phyloP scores from a whole-genome alignment of 805 yeast species.

The Martiniozyma abietophila region DNA sequence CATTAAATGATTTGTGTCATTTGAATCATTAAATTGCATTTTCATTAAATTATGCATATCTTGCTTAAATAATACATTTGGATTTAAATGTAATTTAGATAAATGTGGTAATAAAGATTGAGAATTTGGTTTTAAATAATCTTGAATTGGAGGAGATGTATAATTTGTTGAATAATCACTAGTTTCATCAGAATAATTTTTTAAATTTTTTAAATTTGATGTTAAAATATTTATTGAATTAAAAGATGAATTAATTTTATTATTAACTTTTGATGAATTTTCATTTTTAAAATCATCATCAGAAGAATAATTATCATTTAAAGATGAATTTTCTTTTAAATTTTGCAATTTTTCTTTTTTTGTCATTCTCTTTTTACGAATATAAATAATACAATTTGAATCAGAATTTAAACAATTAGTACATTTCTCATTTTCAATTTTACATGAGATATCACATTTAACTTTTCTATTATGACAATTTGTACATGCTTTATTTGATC shows the following conservation, averaged over 20 bases:
- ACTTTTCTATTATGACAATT: constrained; percentile 71
- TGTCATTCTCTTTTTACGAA: constrained; percentile 35
- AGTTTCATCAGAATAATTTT: constrained; percentile 2
- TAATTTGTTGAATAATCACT: no score
- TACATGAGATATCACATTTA: constrained; percentile 49
- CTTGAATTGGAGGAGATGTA: constrained; percentile 3
- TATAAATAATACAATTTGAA: constrained; percentile 47
- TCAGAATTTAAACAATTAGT: constrained; percentile 63
- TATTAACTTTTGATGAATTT: no score
- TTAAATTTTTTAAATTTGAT: constrained; percentile 5
- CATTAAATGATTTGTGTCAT: constrained; percentile 17
- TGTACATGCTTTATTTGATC: constrained; percentile 64
- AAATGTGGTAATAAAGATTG: constrained; percentile 18
- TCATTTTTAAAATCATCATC: no score
- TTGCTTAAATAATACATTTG: constrained; percentile 16
- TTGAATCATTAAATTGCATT: constrained; percentile 7
- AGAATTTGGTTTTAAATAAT: constrained; percentile 17
- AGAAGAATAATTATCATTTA: no score
- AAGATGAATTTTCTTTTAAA: no score
- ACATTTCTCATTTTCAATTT: constrained; percentile 42
- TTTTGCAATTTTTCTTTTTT: constrained; percentile 10
- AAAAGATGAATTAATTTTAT: no score
- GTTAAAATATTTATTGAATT: constrained; percentile 6
- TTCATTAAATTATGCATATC: constrained; percentile 12
- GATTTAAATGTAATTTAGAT: constrained; percentile 17